Evolutionary conservation across 176 grass and related monocot species (phyloP).

Genomic region (Ensete ventricosum): DNA sequence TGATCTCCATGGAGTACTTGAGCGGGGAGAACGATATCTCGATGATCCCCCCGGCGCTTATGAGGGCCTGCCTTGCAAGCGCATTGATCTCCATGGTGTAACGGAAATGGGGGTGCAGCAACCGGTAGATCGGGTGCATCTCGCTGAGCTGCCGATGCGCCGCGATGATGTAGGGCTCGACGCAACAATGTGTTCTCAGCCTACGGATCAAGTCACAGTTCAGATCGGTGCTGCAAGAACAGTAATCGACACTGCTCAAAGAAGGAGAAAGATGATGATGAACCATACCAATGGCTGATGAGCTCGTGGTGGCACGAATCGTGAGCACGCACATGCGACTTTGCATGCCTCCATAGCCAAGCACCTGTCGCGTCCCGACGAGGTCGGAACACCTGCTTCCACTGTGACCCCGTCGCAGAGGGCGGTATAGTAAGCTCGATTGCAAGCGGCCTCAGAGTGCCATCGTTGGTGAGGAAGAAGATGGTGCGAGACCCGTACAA

Average conservation of each 20-base stretch:
- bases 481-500: slow-evolving; percentile 72
- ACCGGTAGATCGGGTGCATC: slow-evolving; percentile 67
- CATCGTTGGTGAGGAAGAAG: slow-evolving; percentile 56
- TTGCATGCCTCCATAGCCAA: slow-evolving; percentile 75
- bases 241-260: too few species aligned
- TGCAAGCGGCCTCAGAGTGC: slow-evolving; percentile 56
- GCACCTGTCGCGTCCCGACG: slow-evolving; percentile 36
- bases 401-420: slow-evolving; percentile 32
- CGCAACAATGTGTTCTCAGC: slow-evolving; percentile 56
- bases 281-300: slow-evolving; percentile 49
- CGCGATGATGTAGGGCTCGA: slow-evolving; percentile 78
- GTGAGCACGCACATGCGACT: slow-evolving; percentile 69
- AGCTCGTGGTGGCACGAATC: slow-evolving; percentile 77
- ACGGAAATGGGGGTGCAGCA: slow-evolving; percentile 68
- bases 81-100: slow-evolving; percentile 87
- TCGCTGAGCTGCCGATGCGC: slow-evolving; percentile 70
- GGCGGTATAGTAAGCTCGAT: slow-evolving; percentile 70
- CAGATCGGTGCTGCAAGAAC: neutral
- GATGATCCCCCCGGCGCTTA: slow-evolving; percentile 61
- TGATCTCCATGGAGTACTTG: slow-evolving; percentile 69
- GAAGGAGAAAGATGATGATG: neutral
- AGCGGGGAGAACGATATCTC: slow-evolving; percentile 55
- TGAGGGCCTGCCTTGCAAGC: slow-evolving; percentile 37
- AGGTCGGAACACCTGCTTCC: slow-evolving; percentile 52
- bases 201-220: slow-evolving; percentile 1